Evolutionary conservation across 1,284 basidiomycete species (phyloP), one percentile per base, ranked within the genome.

Genomic region (Phellopilus nigrolimitatus): DNA sequence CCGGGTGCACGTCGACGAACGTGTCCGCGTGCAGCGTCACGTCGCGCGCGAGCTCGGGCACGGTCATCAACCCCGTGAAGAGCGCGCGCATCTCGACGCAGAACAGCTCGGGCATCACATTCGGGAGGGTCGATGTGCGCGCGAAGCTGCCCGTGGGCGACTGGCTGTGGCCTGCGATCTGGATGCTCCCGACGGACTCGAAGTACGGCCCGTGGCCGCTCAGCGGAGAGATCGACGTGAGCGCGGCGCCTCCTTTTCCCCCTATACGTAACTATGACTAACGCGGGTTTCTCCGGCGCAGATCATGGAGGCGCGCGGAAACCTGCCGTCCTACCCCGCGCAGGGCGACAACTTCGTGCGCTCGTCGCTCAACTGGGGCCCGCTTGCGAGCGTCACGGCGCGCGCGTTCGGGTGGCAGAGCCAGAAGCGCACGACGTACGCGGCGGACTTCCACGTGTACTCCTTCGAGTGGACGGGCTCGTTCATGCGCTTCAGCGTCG

Each of bases 101-200:
- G 58, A 72, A 76, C 17, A 79, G 72, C 47, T 72, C 78, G 37
- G 78, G 69, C 49, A 82, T 91, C 66, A 71, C 70, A 60, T 87
- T 76, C 60, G 90, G 89, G 22, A 76, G 81, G 54, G 78, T 92
- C 46, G 89, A 92, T 63, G 76, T 92, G 10, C 68, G 69, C 25
- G 82, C 81, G 0, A 74, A 74, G 63, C 75, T 84, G 74, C 82
- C 82, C 1, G 74, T 69, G 39, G 79, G 76, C 1, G 78, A 80
- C 57, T 82, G 88, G 90, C 67, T 92, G 47, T 92, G 90, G 89
- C 90, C 89, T 1, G 84, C 86, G 0, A 79, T 93, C 53, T 88
- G 85, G 84, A 85, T 92, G 88, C 66, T 90, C 49, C 89, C 90
- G 13, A 74, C 73, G 53, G 70, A 84, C 49, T 72, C 73, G 51